Base-by-base conservation (phyloP, 1,284 basidiomycete genomes). In the Microbotryum saponariae region DNA sequence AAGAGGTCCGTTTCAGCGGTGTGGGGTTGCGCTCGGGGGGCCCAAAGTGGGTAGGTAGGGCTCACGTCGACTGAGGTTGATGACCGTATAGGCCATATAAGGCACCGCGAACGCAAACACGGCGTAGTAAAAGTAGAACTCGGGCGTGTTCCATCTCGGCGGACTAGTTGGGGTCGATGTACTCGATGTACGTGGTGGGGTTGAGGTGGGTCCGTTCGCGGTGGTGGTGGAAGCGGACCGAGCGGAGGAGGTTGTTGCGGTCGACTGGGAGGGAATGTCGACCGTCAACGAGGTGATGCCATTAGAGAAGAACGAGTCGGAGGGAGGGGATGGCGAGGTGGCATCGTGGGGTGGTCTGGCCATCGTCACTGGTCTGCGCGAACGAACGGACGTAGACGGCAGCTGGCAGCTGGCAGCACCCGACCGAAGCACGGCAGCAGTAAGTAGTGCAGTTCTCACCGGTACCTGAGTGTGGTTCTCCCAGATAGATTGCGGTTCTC, bases 91-190 rank as follows among this genome's bases (percentile, higher is more conserved):
- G 6, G 83, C 77, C 87, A 97, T 89, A 59, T 85, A 72, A 0
- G 88, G 86, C 12, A 97, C 76, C 16, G 82, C 84, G 25, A 87
- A 56, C 18, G 78, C 73, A 46, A 86, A 83, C 1, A 85, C 78
- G 29, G 85, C 65, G 63, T 80, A 84, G 77, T 97, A 97, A 56
- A 87, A 72, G 63, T 82, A 78, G 78, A 96, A 97, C 75, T 97
- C 94, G 20, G 78, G 75, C 0, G 90, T 88, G 52, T 76, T 77
- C 94, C 93, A 97, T 77, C 88, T 33, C 6, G 59, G 14, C 14
- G 9, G 14, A 20, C 2, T 16, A 14, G 54, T 51, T 23, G 12
- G 7, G 6, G 46, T 21, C 27, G 53, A 6, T 37, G 29, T 1
- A 42, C 37, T n/a, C n/a, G n/a, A n/a, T n/a, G n/a, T n/a, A n/a